Conservation (phyloP, 1,284 basidiomycete species). For the Trichosporon inkin region DNA sequence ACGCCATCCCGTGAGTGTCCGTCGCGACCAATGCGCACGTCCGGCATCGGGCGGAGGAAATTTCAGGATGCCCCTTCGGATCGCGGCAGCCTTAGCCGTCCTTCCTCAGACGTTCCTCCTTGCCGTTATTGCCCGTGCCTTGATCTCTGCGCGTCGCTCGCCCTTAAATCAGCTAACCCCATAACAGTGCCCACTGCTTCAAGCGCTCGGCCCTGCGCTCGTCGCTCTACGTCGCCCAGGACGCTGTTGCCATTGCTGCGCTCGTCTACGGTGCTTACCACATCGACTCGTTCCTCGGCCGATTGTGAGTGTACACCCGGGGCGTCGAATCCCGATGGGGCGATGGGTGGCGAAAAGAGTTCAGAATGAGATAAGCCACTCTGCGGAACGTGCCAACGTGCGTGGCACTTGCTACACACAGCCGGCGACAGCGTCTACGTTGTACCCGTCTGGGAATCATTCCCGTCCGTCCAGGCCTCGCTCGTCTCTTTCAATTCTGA, state of each 20-base stretch:
- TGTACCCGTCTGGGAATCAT: slow-evolving; percentile 49
- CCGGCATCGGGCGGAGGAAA: not conserved
- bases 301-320: slow-evolving; percentile 31
- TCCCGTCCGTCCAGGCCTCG: not conserved
- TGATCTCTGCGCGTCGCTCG: slow-evolving; percentile 35
- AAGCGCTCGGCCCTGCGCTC: slow-evolving; percentile 84
- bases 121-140: not conserved
- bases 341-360: not conserved
- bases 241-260: slow-evolving; percentile 64
- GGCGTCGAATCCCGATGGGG: not conserved
- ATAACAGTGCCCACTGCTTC: slow-evolving; percentile 75
- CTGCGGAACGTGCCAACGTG: slow-evolving; percentile 4
- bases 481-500: not conserved
- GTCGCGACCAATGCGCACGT: not conserved
- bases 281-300: slow-evolving; percentile 57
- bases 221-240: slow-evolving; percentile 75
- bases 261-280: slow-evolving; percentile 68
- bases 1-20: slow-evolving; percentile 70
- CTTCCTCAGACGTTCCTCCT: slow-evolving; percentile 3
- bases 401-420: not conserved
- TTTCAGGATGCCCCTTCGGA: not conserved
- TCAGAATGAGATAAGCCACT: not conserved
- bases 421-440: slow-evolving; percentile 23
- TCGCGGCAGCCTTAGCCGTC: not conserved
- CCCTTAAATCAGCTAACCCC: not conserved